Percentiles rank a stretch among this genome's conserved stretches.
Conservation (phyloP, 305 asterid genomes). For the Rubia balearica region DNA sequence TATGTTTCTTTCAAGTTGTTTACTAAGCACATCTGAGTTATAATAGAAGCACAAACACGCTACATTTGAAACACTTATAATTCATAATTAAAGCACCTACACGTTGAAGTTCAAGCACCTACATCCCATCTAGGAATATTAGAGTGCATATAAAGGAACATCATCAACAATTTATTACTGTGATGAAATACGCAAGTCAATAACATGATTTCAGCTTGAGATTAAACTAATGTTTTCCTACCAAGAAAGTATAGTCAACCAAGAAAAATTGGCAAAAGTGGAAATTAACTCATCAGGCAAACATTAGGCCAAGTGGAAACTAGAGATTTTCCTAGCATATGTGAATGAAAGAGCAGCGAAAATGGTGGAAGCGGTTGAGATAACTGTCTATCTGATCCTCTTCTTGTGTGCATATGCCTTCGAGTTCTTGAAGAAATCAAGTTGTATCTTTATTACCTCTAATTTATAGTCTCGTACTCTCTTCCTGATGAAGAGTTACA, state of each 20-base stretch:
- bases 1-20: too few species aligned
- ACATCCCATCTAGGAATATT: too few species aligned
- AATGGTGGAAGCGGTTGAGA: slow-evolving; percentile 63
- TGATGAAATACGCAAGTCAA: background rate
- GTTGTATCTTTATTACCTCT: slow-evolving; percentile 54
- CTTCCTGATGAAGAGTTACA: slow-evolving; percentile 49
- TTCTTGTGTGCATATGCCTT: slow-evolving; percentile 52
- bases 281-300: background rate
- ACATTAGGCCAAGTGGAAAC: background rate
- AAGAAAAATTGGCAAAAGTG: slow-evolving; percentile 7
- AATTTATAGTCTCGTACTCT: slow-evolving; percentile 92
- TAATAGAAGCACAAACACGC: too few species aligned
- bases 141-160: background rate
- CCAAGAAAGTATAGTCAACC: slow-evolving; percentile 5
- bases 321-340: slow-evolving; percentile 26
- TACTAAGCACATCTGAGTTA: too few species aligned
- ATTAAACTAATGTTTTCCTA: background rate
- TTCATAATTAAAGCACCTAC: too few species aligned
- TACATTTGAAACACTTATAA: too few species aligned
- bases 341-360: slow-evolving; percentile 60
- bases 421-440: slow-evolving; percentile 39
- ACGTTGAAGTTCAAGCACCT: too few species aligned
- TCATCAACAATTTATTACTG: slow-evolving; percentile 1
- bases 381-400: slow-evolving; percentile 57
- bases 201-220: slow-evolving; percentile 2